These are phyloP conservation scores for Skeletonema potamos DNA, from an alignment of 108 stramenopile species.

Conservation along the genomic window DNA sequence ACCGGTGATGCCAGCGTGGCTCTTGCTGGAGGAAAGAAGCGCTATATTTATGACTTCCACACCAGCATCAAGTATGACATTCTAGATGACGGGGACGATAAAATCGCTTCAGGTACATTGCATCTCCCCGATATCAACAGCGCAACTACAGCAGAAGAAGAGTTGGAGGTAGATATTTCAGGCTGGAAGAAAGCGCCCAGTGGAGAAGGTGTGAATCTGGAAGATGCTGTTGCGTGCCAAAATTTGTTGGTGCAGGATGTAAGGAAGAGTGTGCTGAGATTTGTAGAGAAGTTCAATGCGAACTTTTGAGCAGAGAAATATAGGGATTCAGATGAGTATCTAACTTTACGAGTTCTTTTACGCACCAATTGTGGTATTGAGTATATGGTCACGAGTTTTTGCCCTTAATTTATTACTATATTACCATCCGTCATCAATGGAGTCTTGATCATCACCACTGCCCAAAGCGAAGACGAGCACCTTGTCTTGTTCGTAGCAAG, in stretches of 20 bases:
- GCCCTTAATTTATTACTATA: not conserved
- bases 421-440: conserved; percentile 22
- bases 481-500: conserved; percentile 93
- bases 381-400: too few species aligned
- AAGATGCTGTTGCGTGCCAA: conserved; percentile 45
- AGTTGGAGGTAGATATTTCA: conserved; percentile 62
- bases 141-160: conserved; percentile 53
- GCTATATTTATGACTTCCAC: conserved; percentile 93
- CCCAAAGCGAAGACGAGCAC: conserved; percentile 86
- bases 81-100: conserved; percentile 45
- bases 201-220: conserved; percentile 1
- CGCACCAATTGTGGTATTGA: too few species aligned
- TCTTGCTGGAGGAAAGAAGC: conserved; percentile 90
- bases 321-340: not conserved
- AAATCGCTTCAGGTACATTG: conserved; percentile 67
- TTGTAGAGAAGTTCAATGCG: conserved; percentile 79
- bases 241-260: conserved; percentile 49
- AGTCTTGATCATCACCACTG: conserved; percentile 36
- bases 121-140: conserved; percentile 79
- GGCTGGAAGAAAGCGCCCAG: conserved; percentile 73
- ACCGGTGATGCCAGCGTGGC: conserved; percentile 94
- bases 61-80: conserved; percentile 70
- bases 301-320: conserved; percentile 15
- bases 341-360: too few species aligned
- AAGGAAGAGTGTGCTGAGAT: conserved; percentile 60